Evolutionary conservation across 2,329 filamentous ascomycete species (phyloP).

Genomic region (Mycosphaerella sp.): DNA sequence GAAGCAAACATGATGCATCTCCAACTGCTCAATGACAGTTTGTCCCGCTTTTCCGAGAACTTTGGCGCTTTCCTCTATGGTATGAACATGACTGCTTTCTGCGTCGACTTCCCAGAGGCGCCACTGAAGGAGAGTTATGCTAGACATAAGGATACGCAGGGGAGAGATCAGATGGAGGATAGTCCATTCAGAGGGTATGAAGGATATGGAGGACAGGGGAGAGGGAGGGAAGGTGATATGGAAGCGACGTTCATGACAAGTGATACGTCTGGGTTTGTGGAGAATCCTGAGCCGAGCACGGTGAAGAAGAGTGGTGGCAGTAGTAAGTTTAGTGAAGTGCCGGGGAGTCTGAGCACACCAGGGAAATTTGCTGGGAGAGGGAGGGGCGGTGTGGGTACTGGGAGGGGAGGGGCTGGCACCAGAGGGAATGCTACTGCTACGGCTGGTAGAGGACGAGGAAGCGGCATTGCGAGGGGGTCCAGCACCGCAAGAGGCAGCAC

Average conservation of each 20-base stretch:
- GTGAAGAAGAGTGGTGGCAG: slow-evolving; percentile 38
- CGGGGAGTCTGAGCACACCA: slow-evolving; percentile 15
- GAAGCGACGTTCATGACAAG: slow-evolving; percentile 92
- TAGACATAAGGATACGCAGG: slow-evolving; percentile 48
- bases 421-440: slow-evolving; percentile 14
- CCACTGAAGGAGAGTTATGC: slow-evolving; percentile 79
- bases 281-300: slow-evolving; percentile 53
- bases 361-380: slow-evolving; percentile 29
- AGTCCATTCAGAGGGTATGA: slow-evolving; percentile 19
- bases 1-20: slow-evolving; percentile 98
- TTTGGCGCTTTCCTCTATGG: slow-evolving; percentile 95
- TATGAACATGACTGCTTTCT: slow-evolving; percentile 98
- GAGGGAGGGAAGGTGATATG: slow-evolving; percentile 37
- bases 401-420: neutral
- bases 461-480: slow-evolving; percentile 31
- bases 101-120: slow-evolving; percentile 93
- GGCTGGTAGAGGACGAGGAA: slow-evolving; percentile 21
- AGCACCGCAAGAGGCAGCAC: slow-evolving; percentile 18
- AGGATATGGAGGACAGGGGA: slow-evolving; percentile 11
- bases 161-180: slow-evolving; percentile 17
- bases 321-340: slow-evolving; percentile 27
- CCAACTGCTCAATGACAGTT: slow-evolving; percentile 91
- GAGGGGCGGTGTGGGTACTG: neutral
- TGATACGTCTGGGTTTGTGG: slow-evolving; percentile 84
- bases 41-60: slow-evolving; percentile 88